Evolutionary conservation across 2,329 filamentous ascomycete species (phyloP).

Genomic region (Emmonsiellopsis sp.): DNA sequence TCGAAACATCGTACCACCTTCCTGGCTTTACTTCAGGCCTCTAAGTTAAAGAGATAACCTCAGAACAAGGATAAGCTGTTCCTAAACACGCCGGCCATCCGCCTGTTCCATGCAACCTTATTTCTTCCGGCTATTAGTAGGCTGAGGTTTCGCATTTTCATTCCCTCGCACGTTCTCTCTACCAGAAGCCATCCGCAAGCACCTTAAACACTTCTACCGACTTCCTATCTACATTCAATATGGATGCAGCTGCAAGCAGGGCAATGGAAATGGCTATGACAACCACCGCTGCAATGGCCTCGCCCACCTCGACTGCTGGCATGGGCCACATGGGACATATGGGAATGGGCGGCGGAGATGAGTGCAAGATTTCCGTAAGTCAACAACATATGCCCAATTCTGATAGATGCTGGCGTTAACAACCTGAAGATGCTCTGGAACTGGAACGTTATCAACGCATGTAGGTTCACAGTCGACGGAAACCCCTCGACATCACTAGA

Average conservation of each 20-base stretch:
- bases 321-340: slow-evolving; percentile 9
- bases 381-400: background rate
- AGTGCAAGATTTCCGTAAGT: slow-evolving; percentile 26
- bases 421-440: slow-evolving; percentile 65
- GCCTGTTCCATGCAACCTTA: no score
- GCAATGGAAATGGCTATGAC: background rate
- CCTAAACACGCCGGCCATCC: no score
- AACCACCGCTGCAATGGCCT: background rate
- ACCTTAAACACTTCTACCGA: background rate
- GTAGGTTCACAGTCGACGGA: slow-evolving; percentile 16
- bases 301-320: slow-evolving; percentile 1
- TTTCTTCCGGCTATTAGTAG: no score
- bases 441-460: slow-evolving; percentile 63
- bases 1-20: no score
- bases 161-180: no score
- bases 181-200: background rate
- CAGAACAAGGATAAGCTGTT: no score
- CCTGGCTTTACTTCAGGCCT: no score
- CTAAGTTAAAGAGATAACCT: no score
- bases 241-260: background rate
- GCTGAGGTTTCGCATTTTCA: no score
- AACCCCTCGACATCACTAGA: no score
- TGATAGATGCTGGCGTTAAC: background rate
- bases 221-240: background rate
- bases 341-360: slow-evolving; percentile 11